These are phyloP conservation scores for Fusarium burgessii DNA, from an alignment of 2,329 filamentous ascomycete species.

Conservation along the genomic window DNA sequence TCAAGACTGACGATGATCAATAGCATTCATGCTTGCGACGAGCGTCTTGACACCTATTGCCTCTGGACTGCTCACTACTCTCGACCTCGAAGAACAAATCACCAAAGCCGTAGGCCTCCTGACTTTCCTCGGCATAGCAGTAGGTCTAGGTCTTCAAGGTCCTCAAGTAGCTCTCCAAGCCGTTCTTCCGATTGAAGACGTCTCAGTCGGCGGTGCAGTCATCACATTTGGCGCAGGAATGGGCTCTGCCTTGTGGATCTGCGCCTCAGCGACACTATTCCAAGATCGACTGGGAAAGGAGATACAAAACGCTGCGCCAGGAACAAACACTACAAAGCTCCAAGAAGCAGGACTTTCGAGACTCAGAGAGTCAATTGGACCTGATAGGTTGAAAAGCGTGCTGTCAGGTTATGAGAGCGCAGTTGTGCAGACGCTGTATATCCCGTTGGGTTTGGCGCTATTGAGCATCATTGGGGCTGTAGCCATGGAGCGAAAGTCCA, in stretches of 20 bases:
- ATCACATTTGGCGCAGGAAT: constrained; percentile 41
- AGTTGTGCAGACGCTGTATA: constrained; percentile 41
- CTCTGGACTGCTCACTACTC: constrained; percentile 40
- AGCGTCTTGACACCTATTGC: constrained; percentile 38
- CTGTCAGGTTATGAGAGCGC: constrained; percentile 40
- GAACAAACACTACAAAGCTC: constrained; percentile 7
- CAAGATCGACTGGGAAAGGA: constrained; percentile 35
- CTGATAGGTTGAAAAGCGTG: constrained; percentile 21
- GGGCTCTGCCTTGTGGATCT: constrained; percentile 43
- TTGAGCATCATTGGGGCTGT: constrained; percentile 36
- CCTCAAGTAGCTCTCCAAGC: constrained; percentile 38
- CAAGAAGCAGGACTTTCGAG: constrained; percentile 29
- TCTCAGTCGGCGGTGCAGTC: constrained; percentile 42
- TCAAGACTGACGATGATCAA: background rate
- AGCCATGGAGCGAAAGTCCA: constrained; percentile 40
- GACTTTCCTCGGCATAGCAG: constrained; percentile 36
- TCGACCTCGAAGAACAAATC: constrained; percentile 38
- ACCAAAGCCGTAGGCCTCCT: constrained; percentile 37
- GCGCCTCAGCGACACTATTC: constrained; percentile 43
- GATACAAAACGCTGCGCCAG: constrained; percentile 27
- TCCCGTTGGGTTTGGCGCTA: constrained; percentile 33
- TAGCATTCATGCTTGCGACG: constrained; percentile 43
- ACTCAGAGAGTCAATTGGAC: constrained; percentile 30
- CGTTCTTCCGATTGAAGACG: constrained; percentile 34
- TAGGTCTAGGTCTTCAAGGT: constrained; percentile 41